phyloP scores from a whole-genome alignment of 1,139 yeast species.

The Saccharomyces hybrid region DNA sequence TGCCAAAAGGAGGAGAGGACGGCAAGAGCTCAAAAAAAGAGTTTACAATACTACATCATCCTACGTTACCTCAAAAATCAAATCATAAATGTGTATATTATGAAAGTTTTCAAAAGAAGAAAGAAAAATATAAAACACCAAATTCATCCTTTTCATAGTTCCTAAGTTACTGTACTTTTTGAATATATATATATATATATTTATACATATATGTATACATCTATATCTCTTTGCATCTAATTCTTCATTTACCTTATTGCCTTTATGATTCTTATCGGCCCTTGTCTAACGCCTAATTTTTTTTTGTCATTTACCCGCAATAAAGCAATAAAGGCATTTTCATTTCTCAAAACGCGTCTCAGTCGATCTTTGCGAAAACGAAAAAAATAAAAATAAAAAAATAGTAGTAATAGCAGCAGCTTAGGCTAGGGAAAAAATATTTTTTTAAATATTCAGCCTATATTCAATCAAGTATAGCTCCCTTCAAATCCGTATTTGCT shows the following conservation, averaged over 20 bases:
- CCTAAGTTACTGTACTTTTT: background rate
- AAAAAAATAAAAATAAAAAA: background rate
- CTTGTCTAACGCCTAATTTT: background rate
- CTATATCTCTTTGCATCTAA: conserved; percentile 1
- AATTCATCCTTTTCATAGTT: background rate
- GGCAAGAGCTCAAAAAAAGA: background rate
- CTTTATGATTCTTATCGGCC: background rate
- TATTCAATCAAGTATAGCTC: background rate
- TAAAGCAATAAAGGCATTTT: background rate
- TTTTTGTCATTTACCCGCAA: background rate
- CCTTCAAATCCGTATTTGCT: background rate
- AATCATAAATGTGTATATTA: background rate
- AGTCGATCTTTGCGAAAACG: conserved; percentile 1
- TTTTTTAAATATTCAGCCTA: background rate
- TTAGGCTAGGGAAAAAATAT: background rate
- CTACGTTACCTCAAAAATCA: background rate
- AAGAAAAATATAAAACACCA: background rate
- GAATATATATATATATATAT: background rate
- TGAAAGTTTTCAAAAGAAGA: background rate
- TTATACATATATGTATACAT: background rate
- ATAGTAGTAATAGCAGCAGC: background rate
- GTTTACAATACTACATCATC: background rate
- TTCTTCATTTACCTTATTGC: background rate
- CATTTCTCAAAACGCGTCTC: background rate
- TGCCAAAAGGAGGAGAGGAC: background rate